A percentile compares a stretch with the other conserved stretches of the same genome.
phyloP scores from a whole-genome alignment of 768 basidiomycete species.

The Tylopilus intermedius region DNA sequence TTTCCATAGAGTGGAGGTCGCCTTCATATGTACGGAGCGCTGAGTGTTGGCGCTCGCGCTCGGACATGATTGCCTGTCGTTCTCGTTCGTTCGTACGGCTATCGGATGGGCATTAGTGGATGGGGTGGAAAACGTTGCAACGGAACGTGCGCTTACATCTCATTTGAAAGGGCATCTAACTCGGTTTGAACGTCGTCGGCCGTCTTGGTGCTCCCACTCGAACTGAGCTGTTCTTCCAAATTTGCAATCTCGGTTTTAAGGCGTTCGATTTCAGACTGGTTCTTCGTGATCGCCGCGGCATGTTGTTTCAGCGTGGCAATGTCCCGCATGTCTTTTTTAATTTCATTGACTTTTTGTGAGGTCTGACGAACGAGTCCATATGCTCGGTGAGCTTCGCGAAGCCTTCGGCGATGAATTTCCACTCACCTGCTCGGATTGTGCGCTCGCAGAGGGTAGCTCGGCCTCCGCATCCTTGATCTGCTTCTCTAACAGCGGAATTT shows the following conservation, averaged over 20 bases:
- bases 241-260: constrained; percentile 56
- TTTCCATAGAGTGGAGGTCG: constrained; percentile 57
- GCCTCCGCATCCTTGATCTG: constrained; percentile 56
- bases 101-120: not conserved
- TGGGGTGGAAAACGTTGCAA: not conserved
- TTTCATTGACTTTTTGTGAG: constrained; percentile 43
- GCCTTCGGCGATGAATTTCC: not conserved
- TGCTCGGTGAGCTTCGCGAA: not conserved
- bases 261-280: constrained; percentile 54
- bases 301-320: constrained; percentile 57
- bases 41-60: constrained; percentile 58
- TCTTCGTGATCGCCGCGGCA: constrained; percentile 51
- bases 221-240: constrained; percentile 64
- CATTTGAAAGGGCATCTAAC: constrained; percentile 54
- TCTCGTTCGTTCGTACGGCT: constrained; percentile 69
- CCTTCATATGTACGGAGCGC: constrained; percentile 52
- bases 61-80: constrained; percentile 47
- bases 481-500: constrained; percentile 64
- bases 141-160: constrained; percentile 51
- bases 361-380: constrained; percentile 36
- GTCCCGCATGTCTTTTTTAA: constrained; percentile 60
- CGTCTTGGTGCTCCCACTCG: constrained; percentile 75
- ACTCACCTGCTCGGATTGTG: constrained; percentile 59
- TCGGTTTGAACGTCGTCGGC: constrained; percentile 81
- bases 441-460: constrained; percentile 47